These are phyloP conservation scores for Claviceps sp. DNA, from an alignment of 2,329 filamentous ascomycete genomes.

Conservation along the genomic window DNA sequence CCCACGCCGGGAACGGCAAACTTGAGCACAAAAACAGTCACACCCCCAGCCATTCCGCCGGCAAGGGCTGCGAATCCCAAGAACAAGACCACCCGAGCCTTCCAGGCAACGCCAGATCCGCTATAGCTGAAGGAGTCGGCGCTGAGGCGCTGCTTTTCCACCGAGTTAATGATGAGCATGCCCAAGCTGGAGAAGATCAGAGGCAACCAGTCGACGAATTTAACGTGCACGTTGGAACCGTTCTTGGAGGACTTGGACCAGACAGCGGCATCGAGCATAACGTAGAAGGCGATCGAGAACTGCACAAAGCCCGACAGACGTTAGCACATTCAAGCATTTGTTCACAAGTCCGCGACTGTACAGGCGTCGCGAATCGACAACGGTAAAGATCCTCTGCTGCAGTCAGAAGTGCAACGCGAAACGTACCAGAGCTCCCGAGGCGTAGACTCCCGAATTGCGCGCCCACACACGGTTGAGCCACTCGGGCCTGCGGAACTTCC, in stretches of 20 bases:
- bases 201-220: constrained; percentile 57
- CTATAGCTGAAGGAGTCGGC: constrained; percentile 50
- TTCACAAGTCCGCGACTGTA: neutral
- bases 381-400: no score
- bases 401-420: neutral
- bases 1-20: constrained; percentile 43
- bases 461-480: constrained; percentile 54
- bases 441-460: constrained; percentile 50
- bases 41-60: constrained; percentile 55
- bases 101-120: constrained; percentile 52
- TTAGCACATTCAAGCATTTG: neutral
- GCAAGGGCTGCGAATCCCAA: constrained; percentile 52
- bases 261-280: constrained; percentile 53
- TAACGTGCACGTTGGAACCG: constrained; percentile 46
- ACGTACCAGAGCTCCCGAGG: constrained; percentile 48
- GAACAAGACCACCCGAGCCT: constrained; percentile 54
- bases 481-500: constrained; percentile 53
- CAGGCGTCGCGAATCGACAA: neutral
- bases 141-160: constrained; percentile 52
- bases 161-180: constrained; percentile 60
- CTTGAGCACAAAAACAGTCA: constrained; percentile 55
- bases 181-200: constrained; percentile 53
- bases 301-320: constrained; percentile 15
- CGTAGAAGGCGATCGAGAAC: constrained; percentile 58
- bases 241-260: constrained; percentile 51